Evolutionary conservation across 2,329 filamentous ascomycete genomes (phyloP).

Genomic region (Arthrobotrys sinensis): DNA sequence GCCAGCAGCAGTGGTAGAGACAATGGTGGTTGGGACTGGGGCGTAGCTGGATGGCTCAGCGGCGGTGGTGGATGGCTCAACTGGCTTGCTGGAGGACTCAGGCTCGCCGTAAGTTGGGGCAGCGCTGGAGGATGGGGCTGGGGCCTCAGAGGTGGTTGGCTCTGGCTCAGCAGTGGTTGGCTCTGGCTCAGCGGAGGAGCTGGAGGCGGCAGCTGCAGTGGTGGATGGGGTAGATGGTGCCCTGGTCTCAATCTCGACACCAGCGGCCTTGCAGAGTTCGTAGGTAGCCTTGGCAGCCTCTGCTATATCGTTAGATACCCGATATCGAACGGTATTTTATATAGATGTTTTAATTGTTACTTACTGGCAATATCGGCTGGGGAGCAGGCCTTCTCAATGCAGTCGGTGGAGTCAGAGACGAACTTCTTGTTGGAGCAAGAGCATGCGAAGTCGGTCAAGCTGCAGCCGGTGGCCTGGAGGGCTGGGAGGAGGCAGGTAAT

Average conservation of each 20-base stretch:
- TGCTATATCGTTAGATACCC: slow-evolving; percentile 58
- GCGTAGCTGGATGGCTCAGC: slow-evolving; percentile 41
- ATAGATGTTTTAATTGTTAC: slow-evolving; percentile 10
- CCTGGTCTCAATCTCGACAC: slow-evolving; percentile 61
- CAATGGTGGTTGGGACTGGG: slow-evolving; percentile 33
- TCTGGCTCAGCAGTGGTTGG: slow-evolving; percentile 27
- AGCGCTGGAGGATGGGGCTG: slow-evolving; percentile 29
- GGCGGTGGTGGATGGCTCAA: slow-evolving; percentile 20
- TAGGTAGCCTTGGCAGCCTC: slow-evolving; percentile 60
- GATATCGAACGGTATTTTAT: slow-evolving; percentile 5
- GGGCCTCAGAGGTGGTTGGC: slow-evolving; percentile 22
- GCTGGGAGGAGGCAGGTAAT: slow-evolving; percentile 56
- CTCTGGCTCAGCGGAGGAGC: slow-evolving; percentile 26
- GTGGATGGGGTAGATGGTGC: not conserved
- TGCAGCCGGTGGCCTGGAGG: slow-evolving; percentile 58
- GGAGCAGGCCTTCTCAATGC: slow-evolving; percentile 55
- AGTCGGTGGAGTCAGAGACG: slow-evolving; percentile 53
- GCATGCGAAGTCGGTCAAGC: slow-evolving; percentile 62
- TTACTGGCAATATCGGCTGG: slow-evolving; percentile 60
- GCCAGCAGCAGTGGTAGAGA: slow-evolving; percentile 32
- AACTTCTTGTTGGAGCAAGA: slow-evolving; percentile 62
- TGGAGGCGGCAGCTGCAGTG: slow-evolving; percentile 26
- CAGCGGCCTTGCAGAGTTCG: slow-evolving; percentile 59
- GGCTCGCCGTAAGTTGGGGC: slow-evolving; percentile 26
- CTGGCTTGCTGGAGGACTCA: not conserved